Conservation (phyloP, 108 stramenopile species). For the Cylindrotheca closterium region DNA sequence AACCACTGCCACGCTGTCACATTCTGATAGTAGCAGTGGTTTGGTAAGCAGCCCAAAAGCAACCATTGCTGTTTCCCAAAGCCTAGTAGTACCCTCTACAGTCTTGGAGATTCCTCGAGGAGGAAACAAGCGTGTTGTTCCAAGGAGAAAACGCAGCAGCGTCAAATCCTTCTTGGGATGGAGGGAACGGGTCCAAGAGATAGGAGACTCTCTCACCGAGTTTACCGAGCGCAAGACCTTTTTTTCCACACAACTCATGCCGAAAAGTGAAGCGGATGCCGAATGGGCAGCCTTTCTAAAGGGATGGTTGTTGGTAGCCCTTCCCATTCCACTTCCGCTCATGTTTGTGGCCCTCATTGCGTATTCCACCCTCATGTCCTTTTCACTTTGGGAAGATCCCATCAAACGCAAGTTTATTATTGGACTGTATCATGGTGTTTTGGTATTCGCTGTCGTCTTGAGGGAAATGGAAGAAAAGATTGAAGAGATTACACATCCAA, state of each 20-base stretch:
- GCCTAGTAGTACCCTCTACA: too few species aligned
- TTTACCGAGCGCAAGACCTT: not conserved
- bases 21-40: too few species aligned
- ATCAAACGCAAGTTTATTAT: not conserved
- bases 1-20: too few species aligned
- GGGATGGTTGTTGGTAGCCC: not conserved
- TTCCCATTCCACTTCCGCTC: not conserved
- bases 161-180: not conserved
- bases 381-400: not conserved
- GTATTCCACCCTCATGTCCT: not conserved
- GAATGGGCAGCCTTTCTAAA: not conserved
- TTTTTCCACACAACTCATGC: not conserved
- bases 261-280: not conserved
- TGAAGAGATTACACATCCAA: not conserved
- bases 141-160: not conserved
- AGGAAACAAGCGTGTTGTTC: not conserved
- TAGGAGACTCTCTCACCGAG: not conserved
- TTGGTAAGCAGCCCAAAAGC: too few species aligned
- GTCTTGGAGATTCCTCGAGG: not conserved
- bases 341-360: not conserved
- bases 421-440: not conserved
- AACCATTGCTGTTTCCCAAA: too few species aligned
- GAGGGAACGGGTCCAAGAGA: not conserved
- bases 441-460: not conserved
- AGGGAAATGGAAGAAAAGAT: not conserved